Evolutionary conservation across 306 rosid species (phyloP).

Genomic region (Pueraria montana): DNA sequence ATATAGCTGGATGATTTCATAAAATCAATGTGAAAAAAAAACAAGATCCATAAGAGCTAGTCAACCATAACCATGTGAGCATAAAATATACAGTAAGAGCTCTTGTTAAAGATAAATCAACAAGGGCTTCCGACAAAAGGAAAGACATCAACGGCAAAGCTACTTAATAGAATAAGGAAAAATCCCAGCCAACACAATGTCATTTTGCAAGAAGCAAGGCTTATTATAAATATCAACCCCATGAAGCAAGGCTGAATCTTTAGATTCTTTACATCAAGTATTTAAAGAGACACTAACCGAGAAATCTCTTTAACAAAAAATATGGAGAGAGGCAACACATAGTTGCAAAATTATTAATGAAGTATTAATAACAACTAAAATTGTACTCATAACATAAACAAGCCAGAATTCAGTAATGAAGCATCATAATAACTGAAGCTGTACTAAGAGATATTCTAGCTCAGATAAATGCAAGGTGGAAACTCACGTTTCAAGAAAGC

Average conservation of each 20-base stretch:
- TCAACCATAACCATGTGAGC: background rate
- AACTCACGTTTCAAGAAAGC: conserved; percentile 71
- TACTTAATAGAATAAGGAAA: background rate
- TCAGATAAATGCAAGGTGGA: background rate
- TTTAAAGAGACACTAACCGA: no score
- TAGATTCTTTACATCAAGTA: no score
- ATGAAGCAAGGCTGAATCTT: no score
- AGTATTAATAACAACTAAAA: no score
- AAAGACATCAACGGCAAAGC: background rate
- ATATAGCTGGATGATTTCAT: background rate
- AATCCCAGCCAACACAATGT: background rate
- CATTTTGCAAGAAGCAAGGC: background rate
- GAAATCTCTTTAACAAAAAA: no score
- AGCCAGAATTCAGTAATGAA: background rate
- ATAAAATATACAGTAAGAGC: background rate
- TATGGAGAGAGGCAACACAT: no score
- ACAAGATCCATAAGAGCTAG: background rate
- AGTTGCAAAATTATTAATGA: no score
- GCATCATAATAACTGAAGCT: background rate
- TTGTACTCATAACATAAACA: background rate
- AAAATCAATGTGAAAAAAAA: background rate
- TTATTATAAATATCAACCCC: background rate
- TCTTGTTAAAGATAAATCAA: background rate
- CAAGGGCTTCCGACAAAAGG: background rate
- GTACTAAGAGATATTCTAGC: background rate